These are phyloP conservation scores for Euphorbia tirucalli DNA, from an alignment of 345 rosid genomes.

Conservation along the genomic window DNA sequence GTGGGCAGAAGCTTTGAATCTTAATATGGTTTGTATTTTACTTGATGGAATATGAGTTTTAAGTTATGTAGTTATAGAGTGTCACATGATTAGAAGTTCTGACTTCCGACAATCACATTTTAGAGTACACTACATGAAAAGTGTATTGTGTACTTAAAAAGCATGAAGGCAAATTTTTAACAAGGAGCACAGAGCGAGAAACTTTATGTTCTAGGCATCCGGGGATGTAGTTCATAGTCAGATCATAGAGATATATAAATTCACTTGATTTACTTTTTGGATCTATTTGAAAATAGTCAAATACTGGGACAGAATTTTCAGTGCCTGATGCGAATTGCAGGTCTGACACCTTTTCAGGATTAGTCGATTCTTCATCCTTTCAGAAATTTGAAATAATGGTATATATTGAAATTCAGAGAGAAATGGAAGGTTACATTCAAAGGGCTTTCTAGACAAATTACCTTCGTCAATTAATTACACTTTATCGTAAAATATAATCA, in stretches of 20 bases:
- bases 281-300: neutral
- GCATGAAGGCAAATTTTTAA: no score
- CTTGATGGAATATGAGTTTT: no score
- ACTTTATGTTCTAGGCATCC: no score
- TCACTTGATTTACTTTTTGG: no score
- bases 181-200: no score
- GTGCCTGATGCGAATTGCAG: neutral
- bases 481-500: conserved; percentile 6
- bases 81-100: neutral
- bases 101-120: no score
- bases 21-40: neutral
- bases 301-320: neutral
- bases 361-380: neutral
- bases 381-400: neutral
- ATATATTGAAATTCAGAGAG: neutral
- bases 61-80: no score
- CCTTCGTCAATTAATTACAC: neutral
- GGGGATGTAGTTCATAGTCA: no score
- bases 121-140: no score
- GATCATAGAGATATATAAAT: no score
- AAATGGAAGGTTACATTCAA: neutral
- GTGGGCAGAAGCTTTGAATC: neutral
- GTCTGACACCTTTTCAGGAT: neutral
- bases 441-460: no score
- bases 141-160: no score